Evolutionary conservation across 1,284 basidiomycete genomes (phyloP).

Genomic region (Cutaneotrichosporon dermatis): DNA sequence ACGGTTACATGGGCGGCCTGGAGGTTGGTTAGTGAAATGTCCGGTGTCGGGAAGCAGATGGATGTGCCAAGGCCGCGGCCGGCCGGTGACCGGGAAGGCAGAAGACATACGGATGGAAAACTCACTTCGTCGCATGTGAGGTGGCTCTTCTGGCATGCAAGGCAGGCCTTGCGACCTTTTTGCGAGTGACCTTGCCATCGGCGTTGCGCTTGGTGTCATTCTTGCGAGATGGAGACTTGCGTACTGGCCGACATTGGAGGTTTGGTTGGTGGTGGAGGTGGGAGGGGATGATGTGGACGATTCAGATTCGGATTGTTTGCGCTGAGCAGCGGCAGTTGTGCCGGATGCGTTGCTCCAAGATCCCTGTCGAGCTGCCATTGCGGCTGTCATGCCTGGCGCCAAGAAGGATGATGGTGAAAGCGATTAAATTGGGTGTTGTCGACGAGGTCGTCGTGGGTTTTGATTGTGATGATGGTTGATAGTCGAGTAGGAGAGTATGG

Average conservation of each 20-base stretch:
- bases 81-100: too few species aligned
- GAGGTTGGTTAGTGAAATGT: constrained; percentile 7
- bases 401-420: not conserved
- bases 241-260: not conserved
- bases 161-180: constrained; percentile 63
- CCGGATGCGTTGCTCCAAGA: not conserved
- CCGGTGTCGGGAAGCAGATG: constrained; percentile 5
- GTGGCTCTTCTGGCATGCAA: constrained; percentile 89
- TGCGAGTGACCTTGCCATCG: constrained; percentile 57
- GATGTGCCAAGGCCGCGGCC: not conserved
- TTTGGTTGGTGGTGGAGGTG: not conserved
- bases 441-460: not conserved
- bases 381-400: not conserved
- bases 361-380: not conserved
- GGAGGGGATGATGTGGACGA: not conserved
- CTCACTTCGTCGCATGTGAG: constrained; percentile 95
- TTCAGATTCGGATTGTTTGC: constrained; percentile 4
- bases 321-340: not conserved
- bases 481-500: not conserved
- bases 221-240: constrained; percentile 4
- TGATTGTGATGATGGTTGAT: not conserved
- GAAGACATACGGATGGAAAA: constrained; percentile 1
- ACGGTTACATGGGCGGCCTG: constrained; percentile 89
- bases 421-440: too few species aligned
- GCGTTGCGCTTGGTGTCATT: constrained; percentile 5